phyloP scores from a whole-genome alignment of 1,284 basidiomycete species.

The Pulveroboletus sp. region DNA sequence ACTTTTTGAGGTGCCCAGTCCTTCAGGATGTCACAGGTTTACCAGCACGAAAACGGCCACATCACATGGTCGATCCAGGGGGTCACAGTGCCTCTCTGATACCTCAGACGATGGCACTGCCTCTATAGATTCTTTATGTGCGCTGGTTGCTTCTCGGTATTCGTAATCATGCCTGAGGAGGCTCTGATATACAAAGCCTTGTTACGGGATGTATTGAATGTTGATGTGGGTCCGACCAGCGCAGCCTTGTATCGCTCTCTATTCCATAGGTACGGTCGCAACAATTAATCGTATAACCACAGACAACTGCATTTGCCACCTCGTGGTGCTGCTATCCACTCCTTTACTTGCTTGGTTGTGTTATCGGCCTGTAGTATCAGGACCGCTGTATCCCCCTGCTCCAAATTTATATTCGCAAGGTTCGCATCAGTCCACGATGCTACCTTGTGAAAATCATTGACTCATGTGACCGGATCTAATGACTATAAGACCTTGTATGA shows the following conservation, averaged over 20 bases:
- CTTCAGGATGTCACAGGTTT: conserved; percentile 46
- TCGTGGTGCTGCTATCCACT: conserved; percentile 7
- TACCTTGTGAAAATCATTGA: conserved; percentile 21
- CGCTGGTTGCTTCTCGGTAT: conserved; percentile 20
- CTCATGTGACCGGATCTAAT: conserved; percentile 12
- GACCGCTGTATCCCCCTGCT: conserved; percentile 22
- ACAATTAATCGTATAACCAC: conserved; percentile 11
- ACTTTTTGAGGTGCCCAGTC: conserved; percentile 15
- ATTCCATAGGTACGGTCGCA: conserved; percentile 18
- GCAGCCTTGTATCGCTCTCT: conserved; percentile 11
- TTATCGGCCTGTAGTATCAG: conserved; percentile 26
- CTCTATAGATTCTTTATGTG: conserved; percentile 25
- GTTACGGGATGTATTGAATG: conserved; percentile 10
- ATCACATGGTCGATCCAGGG: conserved; percentile 51
- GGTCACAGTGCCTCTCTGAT: conserved; percentile 45
- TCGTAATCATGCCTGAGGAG: conserved; percentile 13
- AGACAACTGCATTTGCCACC: conserved; percentile 17
- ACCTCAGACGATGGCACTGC: conserved; percentile 43
- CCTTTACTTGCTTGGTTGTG: conserved; percentile 16
- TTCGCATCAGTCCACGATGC: conserved; percentile 14
- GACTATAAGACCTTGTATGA: neutral
- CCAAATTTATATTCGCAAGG: conserved; percentile 15
- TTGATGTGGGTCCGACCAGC: conserved; percentile 5
- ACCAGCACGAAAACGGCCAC: conserved; percentile 55
- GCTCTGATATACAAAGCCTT: conserved; percentile 12